Evolutionary conservation across 2,329 filamentous ascomycete species (phyloP), one percentile per base, ranked within the genome.

Genomic region (Aspergillus brasiliensis): DNA sequence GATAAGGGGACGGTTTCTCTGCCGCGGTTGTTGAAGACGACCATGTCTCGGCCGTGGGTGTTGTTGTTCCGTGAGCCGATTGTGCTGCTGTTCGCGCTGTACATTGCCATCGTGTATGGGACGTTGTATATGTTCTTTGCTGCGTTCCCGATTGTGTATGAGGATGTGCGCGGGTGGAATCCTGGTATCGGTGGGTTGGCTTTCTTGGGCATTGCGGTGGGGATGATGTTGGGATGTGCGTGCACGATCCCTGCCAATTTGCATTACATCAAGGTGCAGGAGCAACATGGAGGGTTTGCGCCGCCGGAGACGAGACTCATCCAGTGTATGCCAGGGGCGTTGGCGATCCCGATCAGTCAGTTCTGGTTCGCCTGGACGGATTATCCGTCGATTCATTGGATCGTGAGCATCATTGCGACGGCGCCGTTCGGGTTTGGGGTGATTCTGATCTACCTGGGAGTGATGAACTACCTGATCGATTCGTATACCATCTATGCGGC

Each of bases 351-450:
- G 4, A 46, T 46, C 25, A 55, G 52, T 17, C 52, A 55, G 40
- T 55, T 55, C 52, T 55, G 52, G 52, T 55, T 55, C 17, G 52
- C 52, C 13, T 55, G 52, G 52, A 55, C 52, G 2, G 52, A 55
- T 6, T 19, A 8, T n/a, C 40, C 52, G 1, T 44, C 52, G 1
- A 46, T 55, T 5, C 52, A 55, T n/a, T 55, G 52, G 52, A 55
- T 27, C 17, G 52, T 55, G 2, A 55, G 52, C 7, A 55, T 55
- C 27, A 34, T 55, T 23, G 52, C 52, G 5, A 55, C 52, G 2
- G 52, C 52, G 2, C 52, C 52, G 10, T 55, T 55, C 40, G 52
- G 52, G 3, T 55, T 55, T 10, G 52, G 52, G 8, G 52, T 55
- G 5, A 55, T 55, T 21, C 7, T 55, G 8, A 55, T 55, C 0